Conservation (phyloP, 192 early-diverging fungal species). For the Umbelopsis isabellina region DNA sequence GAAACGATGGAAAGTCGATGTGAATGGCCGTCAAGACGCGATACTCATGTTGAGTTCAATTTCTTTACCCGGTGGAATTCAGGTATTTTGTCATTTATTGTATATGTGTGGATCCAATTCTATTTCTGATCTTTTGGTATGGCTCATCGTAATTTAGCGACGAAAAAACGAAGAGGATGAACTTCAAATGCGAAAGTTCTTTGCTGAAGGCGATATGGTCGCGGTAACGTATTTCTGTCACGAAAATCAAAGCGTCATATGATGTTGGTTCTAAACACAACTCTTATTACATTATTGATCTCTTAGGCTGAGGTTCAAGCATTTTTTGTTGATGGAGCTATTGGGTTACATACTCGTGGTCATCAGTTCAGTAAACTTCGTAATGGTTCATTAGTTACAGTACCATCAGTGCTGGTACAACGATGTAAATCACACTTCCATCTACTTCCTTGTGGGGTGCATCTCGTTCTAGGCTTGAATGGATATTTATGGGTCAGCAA, state of each 20-base stretch:
- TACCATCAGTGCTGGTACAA: conserved; percentile 88
- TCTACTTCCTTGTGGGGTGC: conserved; percentile 86
- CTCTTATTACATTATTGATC: not conserved
- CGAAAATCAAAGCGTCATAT: too few relatives aligned
- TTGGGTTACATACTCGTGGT: conserved; percentile 87
- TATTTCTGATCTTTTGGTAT: not conserved
- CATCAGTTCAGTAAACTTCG: conserved; percentile 72
- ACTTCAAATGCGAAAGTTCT: conserved; percentile 94
- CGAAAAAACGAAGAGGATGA: conserved; percentile 96
- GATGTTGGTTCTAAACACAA: not conserved
- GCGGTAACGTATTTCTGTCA: conserved; percentile 57
- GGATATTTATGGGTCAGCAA: conserved; percentile 97
- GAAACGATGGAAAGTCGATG: conserved; percentile 95
- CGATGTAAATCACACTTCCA: conserved; percentile 96
- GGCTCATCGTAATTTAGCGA: conserved; percentile 48
- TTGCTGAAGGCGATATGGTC: conserved; percentile 92
- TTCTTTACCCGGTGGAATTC: conserved; percentile 93
- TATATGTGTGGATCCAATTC: not conserved
- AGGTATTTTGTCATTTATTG: conserved; percentile 49
- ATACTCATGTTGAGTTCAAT: conserved; percentile 87
- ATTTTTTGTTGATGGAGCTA: conserved; percentile 86
- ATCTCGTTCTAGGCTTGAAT: conserved; percentile 93
- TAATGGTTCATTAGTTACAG: conserved; percentile 74
- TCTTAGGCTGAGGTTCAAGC: conserved; percentile 45
- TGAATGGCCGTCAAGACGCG: conserved; percentile 86